Evolutionary conservation across 2,329 filamentous ascomycete genomes (phyloP), one percentile per base, ranked within the genome.

Genomic region (Paramyrothecium sp.): DNA sequence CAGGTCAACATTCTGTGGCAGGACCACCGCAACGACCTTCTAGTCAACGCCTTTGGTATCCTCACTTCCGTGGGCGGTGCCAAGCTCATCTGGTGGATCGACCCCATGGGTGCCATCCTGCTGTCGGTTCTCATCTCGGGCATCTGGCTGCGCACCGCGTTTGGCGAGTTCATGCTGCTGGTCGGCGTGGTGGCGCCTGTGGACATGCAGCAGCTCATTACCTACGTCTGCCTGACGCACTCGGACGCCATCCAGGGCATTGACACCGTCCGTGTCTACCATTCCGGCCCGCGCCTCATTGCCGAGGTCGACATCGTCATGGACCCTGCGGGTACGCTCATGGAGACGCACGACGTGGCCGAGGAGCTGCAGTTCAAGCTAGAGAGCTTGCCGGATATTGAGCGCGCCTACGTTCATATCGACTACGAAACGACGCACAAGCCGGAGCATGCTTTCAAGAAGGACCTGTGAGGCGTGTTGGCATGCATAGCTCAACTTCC

Each of bases 251-350:
- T 99, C 69, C 82, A 81, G 56, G 90, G 91, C 66, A 96, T 99
- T 71, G 95, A 99, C 73, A 99, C 95, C 2, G 95, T 98, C 3
- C 87, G 95, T 54, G 92, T 93, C 1, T 98, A 97, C 75, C 93
- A 97, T 75, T 91, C 88, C 7, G 94, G 94, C 0, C 86, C 93
- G 1, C 84, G 94, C 20, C 84, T 97, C 50, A 92, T 98, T 63
- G 93, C 96, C 64, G 95, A 99, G 78, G 92, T 98, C 41, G 95
- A 99, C 70, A 87, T 98, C 56, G 94, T 98, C 67, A 97, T 98
- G 92, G 87, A 93, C 64, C 85, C 88, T 0, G 78, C 85, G 1
- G 84, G 88, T 55, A 85, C 86, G 2, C 82, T 99, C 17, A 81
- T 84, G 60, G 87, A 88, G 54, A 95, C 92, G 0, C 95, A 99